Base-by-base conservation (phyloP, 345 rosid genomes). In the Pseudoturritis turrita region DNA sequence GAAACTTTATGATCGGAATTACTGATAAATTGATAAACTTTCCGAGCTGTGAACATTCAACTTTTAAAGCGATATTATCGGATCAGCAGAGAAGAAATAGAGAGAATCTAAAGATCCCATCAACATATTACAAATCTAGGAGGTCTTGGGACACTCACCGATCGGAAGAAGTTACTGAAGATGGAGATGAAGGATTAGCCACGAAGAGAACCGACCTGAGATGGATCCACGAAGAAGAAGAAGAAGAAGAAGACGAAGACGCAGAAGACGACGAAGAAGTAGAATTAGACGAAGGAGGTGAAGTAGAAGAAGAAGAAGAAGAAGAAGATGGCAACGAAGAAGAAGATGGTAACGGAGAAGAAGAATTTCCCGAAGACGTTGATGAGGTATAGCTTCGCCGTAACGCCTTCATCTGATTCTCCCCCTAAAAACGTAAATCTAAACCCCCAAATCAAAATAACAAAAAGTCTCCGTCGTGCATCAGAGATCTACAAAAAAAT, bases 131-230 rank as follows among this genome's bases (percentile, higher is more conserved):
- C 22, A 44, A 45, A 77, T 71, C 72, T 65, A 58, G 71, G 36
- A 62, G n/a, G 36, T 8, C 3, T 33, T 10, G 45, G 6, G n/a
- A 44, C 71, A 83, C 96, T 86, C 85, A 88, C 96, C 97, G 90
- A 83, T 86, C 90, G 61, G 91, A 85, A 41, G 87, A 83, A 53
- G 97, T 84, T 71, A 83, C 82, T 56, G 88, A 86, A 81, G 86
- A 92, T 31, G 95, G 97, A 26, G 98, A 86, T n/a, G 98, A 89
- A 68, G 87, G 87, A 78, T 83, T 87, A 64, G 85, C 89, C 41
- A 94, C 83, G 70, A 91, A 85, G 11, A 94, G 88, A 74, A 91
- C 95, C 53, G 97, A 94, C 39, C 98, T 89, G 76, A 94, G 81
- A 77, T 88, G 96, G 82, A 83, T 77, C 98, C 98, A 94, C 31